Percentiles rank a stretch among this genome's conserved stretches.
phyloP scores from a whole-genome alignment of 306 rosid species.

The Corylus heterophylla region DNA sequence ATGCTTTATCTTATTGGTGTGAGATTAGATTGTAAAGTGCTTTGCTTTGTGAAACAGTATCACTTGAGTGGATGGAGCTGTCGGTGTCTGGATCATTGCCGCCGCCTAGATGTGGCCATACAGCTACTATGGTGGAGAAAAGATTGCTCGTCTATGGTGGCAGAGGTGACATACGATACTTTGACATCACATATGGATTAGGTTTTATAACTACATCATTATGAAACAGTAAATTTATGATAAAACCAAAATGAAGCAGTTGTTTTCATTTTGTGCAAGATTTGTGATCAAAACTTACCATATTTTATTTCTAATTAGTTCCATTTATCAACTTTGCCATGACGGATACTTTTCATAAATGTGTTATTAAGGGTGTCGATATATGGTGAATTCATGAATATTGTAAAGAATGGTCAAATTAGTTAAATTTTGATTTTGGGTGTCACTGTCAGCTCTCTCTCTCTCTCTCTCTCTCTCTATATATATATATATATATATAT shows the following conservation, averaged over 20 bases:
- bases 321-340: not conserved
- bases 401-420: not conserved
- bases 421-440: not conserved
- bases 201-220: constrained; percentile 5
- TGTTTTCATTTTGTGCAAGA: not conserved
- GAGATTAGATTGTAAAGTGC: constrained; percentile 23
- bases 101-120: constrained; percentile 94
- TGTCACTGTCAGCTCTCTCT: not conserved
- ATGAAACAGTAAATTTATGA: not conserved
- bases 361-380: not conserved
- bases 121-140: constrained; percentile 89
- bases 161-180: constrained; percentile 63
- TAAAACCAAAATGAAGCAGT: not conserved
- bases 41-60: constrained; percentile 52
- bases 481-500: too few species aligned
- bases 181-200: constrained; percentile 16
- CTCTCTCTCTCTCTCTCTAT: too few species aligned
- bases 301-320: not conserved
- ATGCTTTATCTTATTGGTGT: constrained; percentile 16
- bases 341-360: not conserved
- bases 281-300: not conserved
- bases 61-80: constrained; percentile 93
- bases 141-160: constrained; percentile 92
- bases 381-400: not conserved
- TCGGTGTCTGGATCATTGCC: constrained; percentile 79